Base-by-base conservation (phyloP, 768 basidiomycete genomes). In the Podaxis sp. region DNA sequence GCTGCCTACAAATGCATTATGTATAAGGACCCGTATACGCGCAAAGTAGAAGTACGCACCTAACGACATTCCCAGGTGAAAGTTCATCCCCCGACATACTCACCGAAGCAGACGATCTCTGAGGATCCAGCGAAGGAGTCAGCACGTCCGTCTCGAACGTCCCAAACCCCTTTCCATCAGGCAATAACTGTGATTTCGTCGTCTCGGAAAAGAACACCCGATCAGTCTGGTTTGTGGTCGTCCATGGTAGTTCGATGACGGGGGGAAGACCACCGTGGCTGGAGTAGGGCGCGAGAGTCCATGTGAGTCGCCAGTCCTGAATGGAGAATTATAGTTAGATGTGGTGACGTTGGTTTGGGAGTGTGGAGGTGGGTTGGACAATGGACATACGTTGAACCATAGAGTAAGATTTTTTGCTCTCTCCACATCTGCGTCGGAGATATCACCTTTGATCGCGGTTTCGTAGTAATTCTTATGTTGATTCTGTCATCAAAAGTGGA, bases 231-330 rank as follows among this genome's bases (percentile, higher is more conserved):
- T 22, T 59, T 8, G 33, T 36, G n/a, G 33, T 42, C 49, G 19
- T 15, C 72, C 72, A 78, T 7, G 38, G 42, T 46, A 78, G 72
- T 0, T 73, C 73, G n/a, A 76, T 69, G 2, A 70, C 70, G 7
- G 76, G 64, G 13, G 77, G 78, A 22, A 77, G 65, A 2, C 70
- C 70, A 33, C 74, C 75, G 46, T 75, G 73, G 8, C 66, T 67
- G 0, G 76, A 76, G 62, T 76, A 78, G 2, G 78, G 77, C 2
- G 75, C 66, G 30, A 80, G 60, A 4, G 77, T 79, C 78, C 79
- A 80, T 13, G 77, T 78, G 5, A 77, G 58, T 12, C 67, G 58
- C 38, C 64, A 75, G 56, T 74, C 66, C 79, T 80, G 42, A 38
- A 40, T 2, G 7, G 22, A 44, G n/a, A 44, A 44, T 15, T 1